These are phyloP conservation scores for Betula pendula DNA, from an alignment of 306 rosid genomes.

Conservation along the genomic window DNA sequence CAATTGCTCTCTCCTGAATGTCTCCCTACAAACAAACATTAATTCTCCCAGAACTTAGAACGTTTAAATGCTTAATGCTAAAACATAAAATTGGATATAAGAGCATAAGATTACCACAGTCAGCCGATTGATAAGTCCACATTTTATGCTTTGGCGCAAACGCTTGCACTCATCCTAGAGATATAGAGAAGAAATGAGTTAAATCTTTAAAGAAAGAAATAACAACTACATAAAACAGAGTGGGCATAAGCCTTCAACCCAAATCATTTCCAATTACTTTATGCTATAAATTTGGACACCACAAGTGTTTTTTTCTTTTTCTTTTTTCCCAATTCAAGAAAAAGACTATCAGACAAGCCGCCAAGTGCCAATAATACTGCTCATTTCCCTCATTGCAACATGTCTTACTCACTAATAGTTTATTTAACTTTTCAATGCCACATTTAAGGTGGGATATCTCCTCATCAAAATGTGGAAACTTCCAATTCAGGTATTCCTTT, in stretches of 20 bases:
- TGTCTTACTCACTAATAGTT: slow-evolving; percentile 11
- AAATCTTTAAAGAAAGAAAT: slow-evolving; percentile 20
- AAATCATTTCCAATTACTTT: slow-evolving; percentile 10
- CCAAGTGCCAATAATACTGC: slow-evolving; percentile 11
- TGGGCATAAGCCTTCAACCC: slow-evolving; percentile 8
- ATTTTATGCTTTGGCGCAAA: slow-evolving; percentile 94
- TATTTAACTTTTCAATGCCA: slow-evolving; percentile 9
- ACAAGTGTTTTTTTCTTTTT: not conserved
- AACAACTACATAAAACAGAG: not conserved
- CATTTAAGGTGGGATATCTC: slow-evolving; percentile 5
- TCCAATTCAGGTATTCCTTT: slow-evolving; percentile 8
- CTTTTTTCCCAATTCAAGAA: not conserved
- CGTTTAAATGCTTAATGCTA: slow-evolving; percentile 6
- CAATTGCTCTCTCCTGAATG: slow-evolving; percentile 82
- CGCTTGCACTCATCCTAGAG: slow-evolving; percentile 97
- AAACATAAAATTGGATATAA: slow-evolving; percentile 22
- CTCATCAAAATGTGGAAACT: slow-evolving; percentile 20
- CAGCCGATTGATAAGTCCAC: slow-evolving; percentile 84
- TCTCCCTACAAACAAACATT: slow-evolving; percentile 69
- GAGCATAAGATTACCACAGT: slow-evolving; percentile 70
- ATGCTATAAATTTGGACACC: slow-evolving; percentile 12
- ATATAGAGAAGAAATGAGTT: slow-evolving; percentile 4
- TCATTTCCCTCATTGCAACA: slow-evolving; percentile 11
- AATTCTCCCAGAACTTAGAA: slow-evolving; percentile 30
- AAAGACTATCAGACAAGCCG: not conserved